phyloP scores from a whole-genome alignment of 2,329 filamentous ascomycete species.

The Botrytis sinoallii region DNA sequence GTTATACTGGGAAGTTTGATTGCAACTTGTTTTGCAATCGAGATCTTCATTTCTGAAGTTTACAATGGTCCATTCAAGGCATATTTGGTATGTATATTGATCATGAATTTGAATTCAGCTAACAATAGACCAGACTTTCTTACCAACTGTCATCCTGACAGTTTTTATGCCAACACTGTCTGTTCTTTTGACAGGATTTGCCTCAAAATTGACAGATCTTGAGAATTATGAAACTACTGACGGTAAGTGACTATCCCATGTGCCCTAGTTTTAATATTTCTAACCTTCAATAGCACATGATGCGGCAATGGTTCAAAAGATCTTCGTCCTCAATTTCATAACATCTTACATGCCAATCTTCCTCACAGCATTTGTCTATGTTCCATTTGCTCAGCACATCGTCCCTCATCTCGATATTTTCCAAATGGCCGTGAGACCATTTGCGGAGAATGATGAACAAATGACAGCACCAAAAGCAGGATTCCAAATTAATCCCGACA shows the following conservation, averaged over 20 bases:
- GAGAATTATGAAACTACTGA: constrained; percentile 94
- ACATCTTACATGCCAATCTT: constrained; percentile 92
- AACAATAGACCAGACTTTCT: constrained; percentile 61
- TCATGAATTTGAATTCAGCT: constrained; percentile 1
- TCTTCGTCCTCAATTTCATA: constrained; percentile 95
- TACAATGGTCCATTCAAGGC: constrained; percentile 86
- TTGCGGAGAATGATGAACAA: constrained; percentile 73
- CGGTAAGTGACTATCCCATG: constrained; percentile 39
- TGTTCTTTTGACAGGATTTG: constrained; percentile 70
- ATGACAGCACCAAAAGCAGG: constrained; percentile 53
- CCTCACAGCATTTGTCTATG: constrained; percentile 89
- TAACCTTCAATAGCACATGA: constrained; percentile 59
- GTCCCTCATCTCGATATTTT: constrained; percentile 86
- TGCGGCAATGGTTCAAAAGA: constrained; percentile 81
- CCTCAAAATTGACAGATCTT: constrained; percentile 71
- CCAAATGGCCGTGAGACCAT: constrained; percentile 66
- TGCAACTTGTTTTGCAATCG: constrained; percentile 81
- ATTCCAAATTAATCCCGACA: constrained; percentile 79
- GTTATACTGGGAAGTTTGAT: constrained; percentile 77
- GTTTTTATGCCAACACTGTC: constrained; percentile 76
- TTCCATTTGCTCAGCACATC: constrained; percentile 81
- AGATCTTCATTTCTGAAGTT: constrained; percentile 93
- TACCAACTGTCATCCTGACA: constrained; percentile 86
- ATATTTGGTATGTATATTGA: constrained; percentile 61
- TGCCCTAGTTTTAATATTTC: constrained; percentile 21